Percentiles rank a stretch among this genome's conserved stretches.
Conservation (phyloP, 495 filamentous ascomycete genomes). For the Parmelia sp. region DNA sequence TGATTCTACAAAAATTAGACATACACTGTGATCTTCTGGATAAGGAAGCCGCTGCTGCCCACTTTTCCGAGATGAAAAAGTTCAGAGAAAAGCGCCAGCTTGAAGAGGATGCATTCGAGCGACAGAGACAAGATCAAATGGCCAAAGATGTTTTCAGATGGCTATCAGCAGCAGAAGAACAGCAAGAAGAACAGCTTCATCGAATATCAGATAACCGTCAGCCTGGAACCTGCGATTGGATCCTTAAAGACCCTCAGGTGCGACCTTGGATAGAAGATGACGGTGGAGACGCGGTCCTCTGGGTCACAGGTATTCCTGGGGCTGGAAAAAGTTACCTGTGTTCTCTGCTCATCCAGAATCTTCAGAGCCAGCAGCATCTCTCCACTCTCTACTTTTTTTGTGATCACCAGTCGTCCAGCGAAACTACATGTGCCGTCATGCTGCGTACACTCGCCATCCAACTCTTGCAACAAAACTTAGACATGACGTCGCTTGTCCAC, state of each 20-base stretch:
- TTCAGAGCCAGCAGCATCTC: background rate
- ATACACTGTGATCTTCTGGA: constrained; percentile 35
- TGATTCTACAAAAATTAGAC: constrained; percentile 34
- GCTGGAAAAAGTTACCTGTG: constrained; percentile 18
- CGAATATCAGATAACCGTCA: background rate
- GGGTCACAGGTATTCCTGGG: constrained; percentile 21
- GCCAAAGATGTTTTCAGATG: constrained; percentile 8
- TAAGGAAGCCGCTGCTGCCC: constrained; percentile 28
- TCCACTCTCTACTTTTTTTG: constrained; percentile 18
- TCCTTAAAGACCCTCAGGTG: constrained; percentile 11
- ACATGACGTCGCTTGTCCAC: constrained; percentile 11
- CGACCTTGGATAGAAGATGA: constrained; percentile 14
- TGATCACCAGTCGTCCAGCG: background rate
- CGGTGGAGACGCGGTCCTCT: background rate
- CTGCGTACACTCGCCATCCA: constrained; percentile 14
- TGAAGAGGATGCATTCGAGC: constrained; percentile 15
- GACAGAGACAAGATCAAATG: background rate
- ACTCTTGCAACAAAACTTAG: constrained; percentile 14
- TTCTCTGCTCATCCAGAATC: constrained; percentile 8
- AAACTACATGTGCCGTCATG: constrained; percentile 3
- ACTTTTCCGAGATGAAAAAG: constrained; percentile 27
- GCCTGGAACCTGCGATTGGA: constrained; percentile 17
- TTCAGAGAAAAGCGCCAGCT: background rate
- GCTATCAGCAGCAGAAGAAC: constrained; percentile 13
- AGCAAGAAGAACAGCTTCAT: constrained; percentile 18